Base-by-base conservation (phyloP, 2,329 filamentous ascomycete species). In the Alternaria triticina region DNA sequence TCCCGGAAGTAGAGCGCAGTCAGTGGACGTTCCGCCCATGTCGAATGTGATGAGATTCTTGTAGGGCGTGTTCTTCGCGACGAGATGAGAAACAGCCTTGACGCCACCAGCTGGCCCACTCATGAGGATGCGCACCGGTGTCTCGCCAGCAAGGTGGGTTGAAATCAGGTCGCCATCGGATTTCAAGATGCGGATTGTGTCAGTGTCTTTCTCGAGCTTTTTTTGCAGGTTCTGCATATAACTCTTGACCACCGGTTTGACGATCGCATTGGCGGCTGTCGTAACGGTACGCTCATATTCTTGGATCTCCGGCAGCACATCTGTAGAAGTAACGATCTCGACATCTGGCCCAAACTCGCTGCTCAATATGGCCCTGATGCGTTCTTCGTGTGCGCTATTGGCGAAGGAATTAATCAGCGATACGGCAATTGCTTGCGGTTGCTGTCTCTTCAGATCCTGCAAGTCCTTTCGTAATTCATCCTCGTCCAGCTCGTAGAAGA, bases 21-120 rank as follows among this genome's bases (percentile, higher is more conserved):
- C 83, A 0, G 83, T 84, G 6, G 82, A 83, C 1, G 83, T 85
- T 2, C 83, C 83, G n/a, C 83, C 83, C 82, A 85, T 84, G 56
- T 85, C 83, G 12, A 85, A 75, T 0, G 83, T 85, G 55, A 85
- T 84, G 25, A 85, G 72, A 45, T 84, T 84, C 65, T 83, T 84
- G 70, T 82, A 84, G 1, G 80, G 79, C 0, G 83, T 84, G 56
- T 81, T 80, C 45, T 79, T 81, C 9, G 83, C 77, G 2, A 85
- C 79, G 10, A 82, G 75, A 65, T 85, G 82, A 10, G 82, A 82
- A 8, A 84, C 83, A 15, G 82, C 83, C 50, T 82, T 82, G 10
- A 83, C 83, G n/a, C 83, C 83, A 43, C 83, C 83, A n/a, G 83
- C 83, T 1, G 83, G 83, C 0, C 83, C 83, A 25, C 82, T 84